A percentile compares a stretch with the other conserved stretches of the same genome.
These are phyloP conservation scores for Kewa caespitosa DNA, from an alignment of 179 eudicot genomes.

Conservation along the genomic window DNA sequence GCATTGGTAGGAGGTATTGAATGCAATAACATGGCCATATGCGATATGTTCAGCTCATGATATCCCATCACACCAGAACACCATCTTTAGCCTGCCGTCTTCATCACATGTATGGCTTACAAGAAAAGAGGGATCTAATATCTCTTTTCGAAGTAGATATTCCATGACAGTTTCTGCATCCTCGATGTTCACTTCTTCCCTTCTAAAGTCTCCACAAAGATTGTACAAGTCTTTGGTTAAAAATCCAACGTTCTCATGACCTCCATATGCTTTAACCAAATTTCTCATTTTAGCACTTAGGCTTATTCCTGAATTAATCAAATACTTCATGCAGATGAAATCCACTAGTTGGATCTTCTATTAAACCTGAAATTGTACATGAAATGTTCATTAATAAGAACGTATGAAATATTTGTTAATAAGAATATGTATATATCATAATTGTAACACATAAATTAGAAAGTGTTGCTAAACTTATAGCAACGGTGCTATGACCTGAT, in stretches of 20 bases:
- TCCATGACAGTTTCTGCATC: background rate
- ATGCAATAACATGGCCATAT: conserved; percentile 6
- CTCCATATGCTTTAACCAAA: background rate
- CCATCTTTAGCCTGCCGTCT: no score
- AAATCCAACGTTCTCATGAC: background rate
- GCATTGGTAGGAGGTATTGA: conserved; percentile 11
- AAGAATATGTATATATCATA: no score
- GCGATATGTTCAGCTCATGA: no score
- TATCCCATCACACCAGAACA: no score
- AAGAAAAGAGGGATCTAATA: background rate
- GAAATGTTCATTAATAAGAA: no score
- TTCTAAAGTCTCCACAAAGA: background rate
- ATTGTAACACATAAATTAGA: no score
- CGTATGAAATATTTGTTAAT: no score
- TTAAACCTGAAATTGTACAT: no score
- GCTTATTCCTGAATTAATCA: background rate
- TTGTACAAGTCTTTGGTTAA: conserved; percentile 4
- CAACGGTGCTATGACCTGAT: background rate
- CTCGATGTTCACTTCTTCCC: background rate
- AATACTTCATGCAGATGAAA: background rate
- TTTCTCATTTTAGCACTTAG: background rate
- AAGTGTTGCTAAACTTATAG: no score
- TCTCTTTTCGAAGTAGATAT: background rate
- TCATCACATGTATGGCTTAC: background rate
- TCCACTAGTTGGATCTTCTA: no score